Evolutionary conservation across 176 grass and related monocot species (phyloP).

Genomic region (Alloteropsis semialata): DNA sequence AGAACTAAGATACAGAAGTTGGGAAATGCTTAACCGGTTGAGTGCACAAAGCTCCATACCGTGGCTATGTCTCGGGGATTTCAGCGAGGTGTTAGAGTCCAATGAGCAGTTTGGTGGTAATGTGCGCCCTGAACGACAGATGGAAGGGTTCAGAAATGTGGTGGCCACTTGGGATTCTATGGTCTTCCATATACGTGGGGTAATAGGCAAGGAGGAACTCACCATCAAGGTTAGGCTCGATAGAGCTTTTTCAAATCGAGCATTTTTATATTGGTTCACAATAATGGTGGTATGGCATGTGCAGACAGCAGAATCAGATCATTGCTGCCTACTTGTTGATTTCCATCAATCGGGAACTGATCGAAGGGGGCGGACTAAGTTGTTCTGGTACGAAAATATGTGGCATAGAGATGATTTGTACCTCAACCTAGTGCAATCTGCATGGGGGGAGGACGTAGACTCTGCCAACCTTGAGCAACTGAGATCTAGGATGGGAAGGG

Average conservation of each 20-base stretch:
- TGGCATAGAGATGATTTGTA: not conserved
- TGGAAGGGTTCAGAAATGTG: not conserved
- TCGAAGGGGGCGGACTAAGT: not conserved
- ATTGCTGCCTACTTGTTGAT: not conserved
- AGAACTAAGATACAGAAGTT: not conserved
- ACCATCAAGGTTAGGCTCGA: not conserved
- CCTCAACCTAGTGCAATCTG: too few relatives aligned
- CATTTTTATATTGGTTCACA: not conserved
- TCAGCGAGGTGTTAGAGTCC: not conserved
- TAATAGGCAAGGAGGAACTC: too few relatives aligned
- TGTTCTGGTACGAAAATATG: not conserved
- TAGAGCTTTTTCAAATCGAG: not conserved
- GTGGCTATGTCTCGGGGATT: not conserved
- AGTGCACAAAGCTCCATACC: not conserved
- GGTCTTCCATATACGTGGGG: too few relatives aligned
- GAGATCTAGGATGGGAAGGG: too few relatives aligned
- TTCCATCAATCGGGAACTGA: too few relatives aligned
- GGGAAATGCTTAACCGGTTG: not conserved
- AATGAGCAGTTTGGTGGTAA: not conserved
- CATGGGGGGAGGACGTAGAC: too few relatives aligned
- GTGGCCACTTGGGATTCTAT: too few relatives aligned
- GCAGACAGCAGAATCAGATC: not conserved
- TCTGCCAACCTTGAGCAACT: too few relatives aligned
- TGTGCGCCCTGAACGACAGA: not conserved
- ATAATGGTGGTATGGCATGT: not conserved